Base-by-base conservation (phyloP, 2,329 filamentous ascomycete species). In the Aureobasidium pullulans region DNA sequence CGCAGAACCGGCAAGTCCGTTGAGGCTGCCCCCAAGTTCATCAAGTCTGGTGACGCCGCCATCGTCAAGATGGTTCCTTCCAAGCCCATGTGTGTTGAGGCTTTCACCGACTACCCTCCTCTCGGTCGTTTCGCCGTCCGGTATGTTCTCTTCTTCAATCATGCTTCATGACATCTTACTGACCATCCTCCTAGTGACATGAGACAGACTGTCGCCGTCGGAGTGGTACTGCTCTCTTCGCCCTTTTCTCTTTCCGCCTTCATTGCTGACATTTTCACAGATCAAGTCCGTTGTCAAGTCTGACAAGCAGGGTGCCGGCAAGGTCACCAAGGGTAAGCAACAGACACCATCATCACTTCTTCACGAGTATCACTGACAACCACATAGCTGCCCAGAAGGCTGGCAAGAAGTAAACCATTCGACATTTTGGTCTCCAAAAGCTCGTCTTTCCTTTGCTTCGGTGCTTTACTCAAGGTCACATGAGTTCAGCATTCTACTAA, bases 1-100 rank as follows among this genome's bases (percentile, higher is more conserved):
- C 92, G 94, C 82, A 94, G 94, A 90, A 96, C 94, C 77, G 94
- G 94, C 79, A 99, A 99, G 88, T 89, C 92, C 69, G 85, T 90
- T 75, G 94, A 99, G 82, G 76, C 83, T 78, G 77, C 75, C 75
- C 94, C 94, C 82, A 99, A 99, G 89, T 97, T 96, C 88, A 92
- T 99, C 90, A 99, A 99, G 91, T 96, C 93, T 75, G 94, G 94
- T 88, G 94, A 99, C 80, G 93, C 94, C 71, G 93, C 93, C 80
- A 99, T 99, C 83, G 94, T 99, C 84, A 97, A 96, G 91, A 97
- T 99, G 94, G 77, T 96, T 85, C 94, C 94, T 78, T 96, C 93
- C 84, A 99, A 99, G 92, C 94, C 94, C 78, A 99, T 99, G 94
- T 99, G 94, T 81, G 94, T 99, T 80, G 94, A 99, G 90, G 84